These are phyloP conservation scores for Botrytis sinoallii DNA, from an alignment of 2,329 filamentous ascomycete species.

Conservation along the genomic window DNA sequence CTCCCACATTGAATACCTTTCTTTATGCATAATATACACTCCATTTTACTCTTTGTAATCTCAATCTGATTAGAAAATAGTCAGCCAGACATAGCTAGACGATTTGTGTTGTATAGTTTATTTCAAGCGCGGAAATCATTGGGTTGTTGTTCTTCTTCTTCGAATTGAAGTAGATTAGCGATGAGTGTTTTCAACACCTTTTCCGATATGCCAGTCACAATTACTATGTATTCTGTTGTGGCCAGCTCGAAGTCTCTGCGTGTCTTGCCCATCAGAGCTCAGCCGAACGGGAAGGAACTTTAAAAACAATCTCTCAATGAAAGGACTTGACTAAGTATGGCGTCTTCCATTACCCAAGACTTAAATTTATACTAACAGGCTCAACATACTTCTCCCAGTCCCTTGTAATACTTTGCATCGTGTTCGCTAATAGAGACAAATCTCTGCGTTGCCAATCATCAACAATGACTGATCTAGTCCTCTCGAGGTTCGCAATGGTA, in stretches of 20 bases:
- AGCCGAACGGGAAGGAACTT: neutral
- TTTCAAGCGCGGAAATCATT: neutral
- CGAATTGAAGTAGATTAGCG: neutral
- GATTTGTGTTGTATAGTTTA: neutral
- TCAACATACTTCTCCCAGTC: neutral
- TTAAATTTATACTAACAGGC: neutral
- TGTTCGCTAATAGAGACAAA: neutral
- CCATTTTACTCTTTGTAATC: neutral
- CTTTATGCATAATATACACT: neutral
- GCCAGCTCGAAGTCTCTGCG: neutral
- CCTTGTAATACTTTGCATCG: neutral
- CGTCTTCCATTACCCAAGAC: neutral
- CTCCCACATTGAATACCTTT: neutral
- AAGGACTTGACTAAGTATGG: neutral
- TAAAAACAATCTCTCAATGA: neutral
- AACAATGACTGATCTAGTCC: neutral
- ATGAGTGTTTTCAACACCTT: neutral
- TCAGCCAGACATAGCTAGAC: neutral
- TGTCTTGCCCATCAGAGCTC: neutral
- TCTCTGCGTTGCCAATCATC: neutral
- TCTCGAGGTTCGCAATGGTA: neutral
- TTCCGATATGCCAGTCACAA: neutral
- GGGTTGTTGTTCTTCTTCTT: neutral
- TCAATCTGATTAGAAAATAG: neutral
- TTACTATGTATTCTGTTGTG: neutral